These are phyloP conservation scores for Yarrowia sp. DNA, from an alignment of 805 yeast species.

Conservation along the genomic window DNA sequence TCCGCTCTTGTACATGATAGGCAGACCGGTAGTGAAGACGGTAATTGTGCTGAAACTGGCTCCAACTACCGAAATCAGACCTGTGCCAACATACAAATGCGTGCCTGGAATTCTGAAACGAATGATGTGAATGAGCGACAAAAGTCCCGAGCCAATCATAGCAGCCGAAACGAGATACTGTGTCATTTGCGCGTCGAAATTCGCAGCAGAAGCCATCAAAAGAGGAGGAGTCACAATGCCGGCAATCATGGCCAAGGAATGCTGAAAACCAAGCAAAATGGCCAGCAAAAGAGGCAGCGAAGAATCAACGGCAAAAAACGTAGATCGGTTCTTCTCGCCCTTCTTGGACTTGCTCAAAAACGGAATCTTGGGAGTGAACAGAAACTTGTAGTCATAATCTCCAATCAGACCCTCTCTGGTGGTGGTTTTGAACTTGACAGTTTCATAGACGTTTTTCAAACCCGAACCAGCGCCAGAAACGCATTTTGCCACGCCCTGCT, in stretches of 20 bases:
- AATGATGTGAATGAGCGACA: slow-evolving; percentile 73
- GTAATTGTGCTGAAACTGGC: slow-evolving; percentile 86
- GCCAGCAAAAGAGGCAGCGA: slow-evolving; percentile 82
- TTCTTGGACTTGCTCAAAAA: slow-evolving; percentile 45
- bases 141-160: slow-evolving; percentile 64
- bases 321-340: slow-evolving; percentile 48
- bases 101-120: slow-evolving; percentile 74
- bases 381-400: slow-evolving; percentile 73
- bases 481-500: neutral
- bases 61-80: slow-evolving; percentile 85
- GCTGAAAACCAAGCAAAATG: slow-evolving; percentile 78
- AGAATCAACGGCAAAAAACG: slow-evolving; percentile 76
- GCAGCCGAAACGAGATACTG: slow-evolving; percentile 71
- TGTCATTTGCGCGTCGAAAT: slow-evolving; percentile 47
- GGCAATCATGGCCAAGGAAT: slow-evolving; percentile 85
- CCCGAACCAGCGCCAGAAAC: neutral
- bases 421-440: slow-evolving; percentile 42
- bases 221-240: slow-evolving; percentile 85
- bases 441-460: neutral
- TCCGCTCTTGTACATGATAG: slow-evolving; percentile 75
- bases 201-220: slow-evolving; percentile 61
- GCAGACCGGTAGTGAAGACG: slow-evolving; percentile 69
- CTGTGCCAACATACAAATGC: slow-evolving; percentile 79
- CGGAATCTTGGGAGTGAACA: slow-evolving; percentile 79
- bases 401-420: slow-evolving; percentile 80